Base-by-base conservation (phyloP, 2,329 filamentous ascomycete genomes). In the Xylariaceae sp. region DNA sequence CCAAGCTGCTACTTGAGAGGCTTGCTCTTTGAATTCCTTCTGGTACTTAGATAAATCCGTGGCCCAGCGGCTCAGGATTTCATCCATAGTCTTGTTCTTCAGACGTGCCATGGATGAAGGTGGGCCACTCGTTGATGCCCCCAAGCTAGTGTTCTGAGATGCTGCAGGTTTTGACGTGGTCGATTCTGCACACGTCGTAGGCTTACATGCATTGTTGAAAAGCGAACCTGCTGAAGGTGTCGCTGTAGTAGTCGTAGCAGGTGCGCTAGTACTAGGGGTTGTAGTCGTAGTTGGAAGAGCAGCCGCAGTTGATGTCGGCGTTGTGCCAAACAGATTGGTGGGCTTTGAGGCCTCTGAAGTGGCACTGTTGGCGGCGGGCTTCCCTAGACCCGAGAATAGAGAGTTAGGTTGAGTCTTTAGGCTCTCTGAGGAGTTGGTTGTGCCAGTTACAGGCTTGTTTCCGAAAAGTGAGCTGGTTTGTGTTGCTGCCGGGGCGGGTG, bases 71-170 rank as follows among this genome's bases (percentile, higher is more conserved):
- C 92, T 97, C 64, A 99, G 92, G 63, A 99, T 97, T 73, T 99
- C 95, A 70, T 99, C 95, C 90, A 99, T 97, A 0, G 94, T 96
- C 78, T 96, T 98, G 76, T 97, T 96, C 80, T 96, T 96, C 33
- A 99, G 81, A 24, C 95, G 89, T 3, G 94, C 95, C 68, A 96
- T 87, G 55, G 92, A 88, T 14, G 95, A 94, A 2, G 88, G 80
- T 1, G 93, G 92, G 0, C 93, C 93, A 29, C 86, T 81, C 3
- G 91, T 96, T 1, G 92, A 96, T 24, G 87, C 86, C 16, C 86
- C 87, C 45, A 94, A 76, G 24, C 72, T 79, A 21, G 75, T 64
- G 37, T 17, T 54, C 7, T 67, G 58, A 14, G 61, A 51, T 14
- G 67, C 26, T 1, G 63, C 46, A 17, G 69, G 49, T 45, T 69